phyloP scores from a whole-genome alignment of 2,329 filamentous ascomycete genomes.

The Cladosporium sp. region DNA sequence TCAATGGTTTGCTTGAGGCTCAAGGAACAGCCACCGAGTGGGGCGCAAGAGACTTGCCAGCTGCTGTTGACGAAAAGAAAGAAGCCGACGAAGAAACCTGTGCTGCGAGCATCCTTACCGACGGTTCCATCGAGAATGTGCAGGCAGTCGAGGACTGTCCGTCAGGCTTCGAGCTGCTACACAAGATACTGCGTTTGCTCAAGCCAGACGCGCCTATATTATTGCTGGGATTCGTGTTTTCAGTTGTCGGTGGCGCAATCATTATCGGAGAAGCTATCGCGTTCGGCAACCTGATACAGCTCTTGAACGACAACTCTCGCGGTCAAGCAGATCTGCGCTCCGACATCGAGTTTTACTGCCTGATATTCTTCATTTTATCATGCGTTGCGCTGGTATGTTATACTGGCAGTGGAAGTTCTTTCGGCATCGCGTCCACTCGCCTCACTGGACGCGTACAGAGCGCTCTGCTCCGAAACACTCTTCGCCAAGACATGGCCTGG shows the following conservation, averaged over 20 bases:
- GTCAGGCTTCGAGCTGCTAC: slow-evolving; percentile 2
- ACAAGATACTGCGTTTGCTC: slow-evolving; percentile 14
- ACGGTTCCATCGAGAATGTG: background rate
- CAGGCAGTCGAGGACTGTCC: slow-evolving; percentile 3
- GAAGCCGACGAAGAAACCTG: background rate
- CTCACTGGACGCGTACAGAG: slow-evolving; percentile 43
- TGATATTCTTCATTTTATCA: slow-evolving; percentile 52
- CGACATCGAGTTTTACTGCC: slow-evolving; percentile 40
- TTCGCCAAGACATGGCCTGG: slow-evolving; percentile 54
- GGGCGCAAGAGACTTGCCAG: background rate
- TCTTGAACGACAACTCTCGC: slow-evolving; percentile 44
- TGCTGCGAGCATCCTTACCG: slow-evolving; percentile 1
- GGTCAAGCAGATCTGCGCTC: background rate
- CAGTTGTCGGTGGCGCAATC: slow-evolving; percentile 43
- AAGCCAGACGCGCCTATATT: slow-evolving; percentile 38
- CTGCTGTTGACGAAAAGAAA: background rate
- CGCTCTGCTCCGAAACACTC: slow-evolving; percentile 47
- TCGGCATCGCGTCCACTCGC: slow-evolving; percentile 46
- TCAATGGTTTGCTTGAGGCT: slow-evolving; percentile 26
- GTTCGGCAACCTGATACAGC: slow-evolving; percentile 50
- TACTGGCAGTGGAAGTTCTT: slow-evolving; percentile 41
- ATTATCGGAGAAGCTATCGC: slow-evolving; percentile 59
- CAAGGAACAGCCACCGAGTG: slow-evolving; percentile 12
- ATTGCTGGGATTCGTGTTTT: slow-evolving; percentile 39
- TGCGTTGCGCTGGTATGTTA: slow-evolving; percentile 47